Evolutionary conservation across 495 filamentous ascomycete species (phyloP), one percentile per base, ranked within the genome.

Genomic region (Xylaria palmicola): DNA sequence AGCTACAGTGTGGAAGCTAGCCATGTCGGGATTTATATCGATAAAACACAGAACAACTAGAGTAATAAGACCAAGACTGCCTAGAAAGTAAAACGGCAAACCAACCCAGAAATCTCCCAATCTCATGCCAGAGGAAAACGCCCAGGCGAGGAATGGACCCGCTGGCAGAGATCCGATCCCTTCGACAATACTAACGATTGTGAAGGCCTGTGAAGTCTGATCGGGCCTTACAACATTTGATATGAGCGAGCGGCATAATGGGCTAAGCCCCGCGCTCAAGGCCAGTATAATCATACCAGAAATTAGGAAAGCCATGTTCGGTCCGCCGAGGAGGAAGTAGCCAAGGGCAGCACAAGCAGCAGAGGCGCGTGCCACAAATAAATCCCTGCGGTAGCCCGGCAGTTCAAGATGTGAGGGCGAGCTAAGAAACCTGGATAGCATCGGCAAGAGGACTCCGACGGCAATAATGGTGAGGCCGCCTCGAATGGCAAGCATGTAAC

Each of bases 161-260:
- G 49, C 19, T 37, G 32, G 49, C 4, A 53, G 26, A 39, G 3
- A 39, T 13, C 83, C 82, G 22, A 82, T 50, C 0, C 80, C 80
- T 62, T 87, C 84, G 13, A 84, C 61, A 10, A 86, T 78, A 60
- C 79, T 81, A 51, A 87, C 79, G 34, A 86, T 72, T 0, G 80
- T 82, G 57, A 82, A 86, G 13, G 86, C 66, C 3, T 83, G 74
- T 8, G 84, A 83, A 0, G 82, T 83, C 53, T 85, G 77, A 15
- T 83, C 73, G 0, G 77, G 72, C 20, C 81, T 67, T 12, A 87
- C 82, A 12, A 84, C 70, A 0, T 77, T 77, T 2, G 82, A 84
- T 17, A 83, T 67, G 26, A 86, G 71, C 0, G 83, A 79, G 4
- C 85, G 79, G 15, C 63, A 66, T 1, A 75, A 45, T 0, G 73